Evolutionary conservation across 805 yeast species (phyloP), one percentile per base, ranked within the genome.

Genomic region (Metschnikowia colocasiae): DNA sequence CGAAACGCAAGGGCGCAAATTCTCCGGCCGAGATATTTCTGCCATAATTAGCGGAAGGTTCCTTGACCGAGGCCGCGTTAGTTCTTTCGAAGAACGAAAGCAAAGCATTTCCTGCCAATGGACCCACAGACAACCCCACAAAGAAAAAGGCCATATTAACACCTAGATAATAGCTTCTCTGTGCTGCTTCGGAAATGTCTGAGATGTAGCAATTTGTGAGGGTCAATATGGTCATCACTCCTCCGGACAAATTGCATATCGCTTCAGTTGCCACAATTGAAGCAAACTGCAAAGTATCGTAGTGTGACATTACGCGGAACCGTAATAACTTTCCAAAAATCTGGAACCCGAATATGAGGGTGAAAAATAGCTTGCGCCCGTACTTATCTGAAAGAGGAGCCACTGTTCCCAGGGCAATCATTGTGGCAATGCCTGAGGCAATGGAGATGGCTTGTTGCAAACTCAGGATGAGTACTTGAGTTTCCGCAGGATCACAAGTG

Each of bases 171-270:
- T 77, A 73, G 20, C 80, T 75, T 51, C 95, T 68, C 46, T 78
- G 72, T 29, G 70, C 73, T 1, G 87, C 76, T 18, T 81, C 83
- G 6, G 82, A 82, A 33, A 87, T 80, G 65, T 89, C 96, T 3
- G 88, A 72, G 15, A 86, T 74, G 59, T 87, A 89, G 50, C 91
- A 79, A 59, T 83, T 83, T 10, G 80, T 68, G 26, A 85, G 65
- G 8, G 84, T 79, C 43, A 85, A 57, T 29, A 83, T 56, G 5
- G 82, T 73, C 49, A 80, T 63, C 7, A 76, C 42, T 0, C 89
- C 85, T 20, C 96, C 96, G n/a, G 83, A 78, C 3, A 76, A 44
- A 22, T 81, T 73, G 26, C 73, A 74, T 1, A 83, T 30, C 1
- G 76, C 48, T 12, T 74, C 74, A 2, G 78, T 66, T 0, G 73